phyloP scores from a whole-genome alignment of 2,329 filamentous ascomycete genomes.

The Cladophialophora exuberans region DNA sequence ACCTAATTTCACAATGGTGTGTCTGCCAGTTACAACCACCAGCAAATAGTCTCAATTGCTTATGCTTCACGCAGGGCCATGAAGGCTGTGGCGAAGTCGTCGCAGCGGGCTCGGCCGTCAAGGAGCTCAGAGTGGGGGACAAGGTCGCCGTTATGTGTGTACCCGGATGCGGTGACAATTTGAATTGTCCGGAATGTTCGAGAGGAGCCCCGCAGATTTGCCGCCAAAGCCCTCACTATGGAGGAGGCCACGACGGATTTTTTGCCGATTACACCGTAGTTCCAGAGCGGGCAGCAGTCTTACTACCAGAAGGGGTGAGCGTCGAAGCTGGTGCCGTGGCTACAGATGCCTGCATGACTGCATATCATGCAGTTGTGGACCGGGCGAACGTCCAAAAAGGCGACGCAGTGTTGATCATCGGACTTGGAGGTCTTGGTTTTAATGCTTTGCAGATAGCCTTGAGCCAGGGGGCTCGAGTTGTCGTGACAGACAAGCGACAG shows the following conservation, averaged over 20 bases:
- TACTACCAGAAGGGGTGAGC: conserved; percentile 11
- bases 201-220: conserved; percentile 16
- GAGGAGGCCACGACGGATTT: conserved; percentile 14
- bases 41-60: not conserved
- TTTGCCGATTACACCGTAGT: conserved; percentile 13
- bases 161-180: conserved; percentile 11
- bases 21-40: not conserved
- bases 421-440: conserved; percentile 26
- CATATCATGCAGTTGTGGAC: conserved; percentile 17
- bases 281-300: conserved; percentile 12
- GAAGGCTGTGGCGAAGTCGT: conserved; percentile 27
- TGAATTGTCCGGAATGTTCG: conserved; percentile 8
- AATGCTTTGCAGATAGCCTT: conserved; percentile 24
- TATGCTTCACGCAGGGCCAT: conserved; percentile 20
- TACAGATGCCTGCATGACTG: conserved; percentile 20
- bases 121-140: conserved; percentile 15
- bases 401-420: conserved; percentile 16
- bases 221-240: conserved; percentile 2
- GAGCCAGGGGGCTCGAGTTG: conserved; percentile 14
- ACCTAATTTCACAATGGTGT: conserved; percentile 7
- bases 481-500: conserved; percentile 21
- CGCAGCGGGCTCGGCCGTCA: conserved; percentile 12
- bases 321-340: conserved; percentile 15
- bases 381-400: conserved; percentile 11
- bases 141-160: conserved; percentile 10